These are phyloP conservation scores for Onygenales sp. DNA, from an alignment of 2,329 filamentous ascomycete species.

Conservation along the genomic window DNA sequence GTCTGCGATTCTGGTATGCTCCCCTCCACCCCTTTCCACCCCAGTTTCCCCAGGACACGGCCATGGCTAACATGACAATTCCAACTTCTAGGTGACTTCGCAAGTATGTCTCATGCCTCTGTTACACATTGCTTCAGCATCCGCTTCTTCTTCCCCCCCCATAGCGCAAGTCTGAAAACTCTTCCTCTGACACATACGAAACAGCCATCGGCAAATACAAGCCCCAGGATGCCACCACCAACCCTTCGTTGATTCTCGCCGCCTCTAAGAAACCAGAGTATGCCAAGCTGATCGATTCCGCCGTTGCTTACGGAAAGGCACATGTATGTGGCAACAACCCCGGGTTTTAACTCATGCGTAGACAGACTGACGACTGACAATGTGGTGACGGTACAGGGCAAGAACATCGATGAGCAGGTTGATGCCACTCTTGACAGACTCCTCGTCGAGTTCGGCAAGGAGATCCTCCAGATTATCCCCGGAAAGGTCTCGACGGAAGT, in stretches of 20 bases:
- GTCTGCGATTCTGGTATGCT: conserved; percentile 89
- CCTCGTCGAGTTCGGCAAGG: conserved; percentile 93
- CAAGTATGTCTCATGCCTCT: conserved; percentile 47
- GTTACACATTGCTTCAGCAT: too few relatives aligned
- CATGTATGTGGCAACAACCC: conserved; percentile 39
- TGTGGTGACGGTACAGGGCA: conserved; percentile 34
- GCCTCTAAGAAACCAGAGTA: conserved; percentile 98
- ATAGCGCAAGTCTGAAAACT: background rate
- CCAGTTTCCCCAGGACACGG: conserved; percentile 14
- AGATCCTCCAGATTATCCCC: conserved; percentile 94
- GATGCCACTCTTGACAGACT: conserved; percentile 87
- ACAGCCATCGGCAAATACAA: conserved; percentile 98
- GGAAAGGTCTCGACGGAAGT: conserved; percentile 99
- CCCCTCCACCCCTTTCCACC: conserved; percentile 10
- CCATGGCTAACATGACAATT: conserved; percentile 19
- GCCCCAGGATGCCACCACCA: conserved; percentile 99
- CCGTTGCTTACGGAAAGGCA: conserved; percentile 76
- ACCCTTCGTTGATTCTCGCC: conserved; percentile 96
- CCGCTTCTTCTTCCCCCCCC: background rate
- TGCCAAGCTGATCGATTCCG: conserved; percentile 78
- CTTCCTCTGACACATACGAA: conserved; percentile 24
- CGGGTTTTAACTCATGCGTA: background rate
- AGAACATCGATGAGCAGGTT: conserved; percentile 66
- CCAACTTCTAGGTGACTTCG: conserved; percentile 56
- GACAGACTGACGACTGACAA: background rate